Base-by-base conservation (phyloP, 2,329 filamentous ascomycete species). In the Geosmithia morbida region DNA sequence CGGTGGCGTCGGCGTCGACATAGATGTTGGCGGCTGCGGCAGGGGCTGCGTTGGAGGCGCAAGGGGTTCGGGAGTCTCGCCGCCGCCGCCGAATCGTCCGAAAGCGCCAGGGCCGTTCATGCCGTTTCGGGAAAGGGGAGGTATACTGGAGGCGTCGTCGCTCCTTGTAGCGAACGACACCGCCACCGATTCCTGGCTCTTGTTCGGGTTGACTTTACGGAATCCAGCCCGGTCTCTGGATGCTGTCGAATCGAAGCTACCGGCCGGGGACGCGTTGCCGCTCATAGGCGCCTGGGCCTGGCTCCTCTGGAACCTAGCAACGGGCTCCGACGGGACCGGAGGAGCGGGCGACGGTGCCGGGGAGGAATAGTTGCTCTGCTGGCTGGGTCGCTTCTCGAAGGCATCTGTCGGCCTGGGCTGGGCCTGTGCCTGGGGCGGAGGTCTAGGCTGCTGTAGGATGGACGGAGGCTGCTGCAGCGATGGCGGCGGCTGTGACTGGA, bases 181-280 rank as follows among this genome's bases (percentile, higher is more conserved):
- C 2, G 70, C 68, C 18, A 77, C 61, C 0, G 75, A 79, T 47
- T 80, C 76, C 52, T 79, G 75, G 51, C 75, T 79, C 55, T 68
- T 70, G 56, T 79, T 79, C 50, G 68, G 65, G 1, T 67, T 66
- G 30, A 75, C 59, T 51, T 70, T 69, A 66, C 42, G 77, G 59
- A 1, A 66, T 62, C 10, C 65, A 61, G 33, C 13, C 66, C 30
- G 67, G 58, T 51, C 66, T 60, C 57, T 57, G 14, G 61, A 66
- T 8, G 57, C 51, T 10, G 61, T 62, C 1, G 72, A 75, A 44
- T 78, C 74, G 44, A 75, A 61, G 55, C 75, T 77, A 20, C 69
- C 65, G 1, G 66, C 64, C 2, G 75, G 73, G 2, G 76, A 77
- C 18, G 66, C 61, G 14, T 55, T 60, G 17, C 65, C 66, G 51